Conservation (phyloP, 2,329 filamentous ascomycete genomes). For the Beauveria scarabaeidicola region DNA sequence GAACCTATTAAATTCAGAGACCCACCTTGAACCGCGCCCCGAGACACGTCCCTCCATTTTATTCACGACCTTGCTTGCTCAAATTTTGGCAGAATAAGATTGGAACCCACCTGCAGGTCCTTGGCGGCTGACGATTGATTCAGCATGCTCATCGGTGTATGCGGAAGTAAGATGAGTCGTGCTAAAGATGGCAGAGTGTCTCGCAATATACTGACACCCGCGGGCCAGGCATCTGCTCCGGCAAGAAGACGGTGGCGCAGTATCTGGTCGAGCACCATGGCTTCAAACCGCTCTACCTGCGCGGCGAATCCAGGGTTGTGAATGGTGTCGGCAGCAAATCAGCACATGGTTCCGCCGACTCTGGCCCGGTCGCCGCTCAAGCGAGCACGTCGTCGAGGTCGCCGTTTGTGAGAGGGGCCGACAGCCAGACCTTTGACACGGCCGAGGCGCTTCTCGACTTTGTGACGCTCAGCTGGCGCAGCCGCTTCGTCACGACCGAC, state of each 20-base stretch:
- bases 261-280: constrained; percentile 79
- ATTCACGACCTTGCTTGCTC: background rate
- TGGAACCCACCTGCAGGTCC: background rate
- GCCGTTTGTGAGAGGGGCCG: constrained; percentile 8
- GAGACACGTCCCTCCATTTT: constrained; percentile 2
- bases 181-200: background rate
- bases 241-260: constrained; percentile 81
- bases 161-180: constrained; percentile 48
- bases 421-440: constrained; percentile 44
- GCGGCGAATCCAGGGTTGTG: background rate
- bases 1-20: constrained; percentile 5
- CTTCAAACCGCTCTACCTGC: constrained; percentile 66
- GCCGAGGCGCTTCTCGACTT: constrained; percentile 68
- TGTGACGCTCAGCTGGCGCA: constrained; percentile 76
- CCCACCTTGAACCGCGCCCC: constrained; percentile 8
- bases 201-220: background rate
- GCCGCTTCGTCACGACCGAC: constrained; percentile 78
- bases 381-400: constrained; percentile 8
- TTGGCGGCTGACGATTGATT: background rate
- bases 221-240: constrained; percentile 73
- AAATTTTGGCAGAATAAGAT: background rate
- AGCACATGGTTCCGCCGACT: background rate
- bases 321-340: background rate
- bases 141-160: constrained; percentile 68
- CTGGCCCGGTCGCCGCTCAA: constrained; percentile 13